Conservation (phyloP, 2,329 filamentous ascomycete species). For the Elsinoe australis region DNA sequence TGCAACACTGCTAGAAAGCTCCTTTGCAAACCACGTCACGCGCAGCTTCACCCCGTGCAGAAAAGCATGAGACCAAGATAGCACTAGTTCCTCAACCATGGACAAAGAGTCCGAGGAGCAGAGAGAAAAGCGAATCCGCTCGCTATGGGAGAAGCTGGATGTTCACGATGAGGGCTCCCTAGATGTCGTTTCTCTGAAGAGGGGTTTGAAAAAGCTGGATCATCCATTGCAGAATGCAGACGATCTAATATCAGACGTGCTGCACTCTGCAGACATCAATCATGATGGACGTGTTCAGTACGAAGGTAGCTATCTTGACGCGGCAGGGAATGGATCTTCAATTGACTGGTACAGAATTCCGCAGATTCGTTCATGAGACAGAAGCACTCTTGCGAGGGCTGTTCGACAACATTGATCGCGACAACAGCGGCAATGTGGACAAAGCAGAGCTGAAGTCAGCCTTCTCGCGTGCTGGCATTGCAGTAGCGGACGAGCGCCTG, state of each 20-base stretch:
- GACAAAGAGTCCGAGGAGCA: slow-evolving; percentile 68
- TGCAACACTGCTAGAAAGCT: not conserved
- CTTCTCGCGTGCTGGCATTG: slow-evolving; percentile 69
- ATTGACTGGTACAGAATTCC: slow-evolving; percentile 72
- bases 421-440: slow-evolving; percentile 78
- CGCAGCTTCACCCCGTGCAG: not conserved
- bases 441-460: slow-evolving; percentile 74
- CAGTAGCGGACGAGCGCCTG: slow-evolving; percentile 68
- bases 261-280: slow-evolving; percentile 76
- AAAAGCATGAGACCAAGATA: slow-evolving; percentile 24
- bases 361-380: slow-evolving; percentile 75
- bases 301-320: too few species aligned
- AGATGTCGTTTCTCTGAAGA: slow-evolving; percentile 75
- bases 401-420: slow-evolving; percentile 78
- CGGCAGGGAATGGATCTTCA: too few species aligned
- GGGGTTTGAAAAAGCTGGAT: slow-evolving; percentile 78
- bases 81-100: slow-evolving; percentile 43
- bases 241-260: slow-evolving; percentile 69
- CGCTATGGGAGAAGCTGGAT: slow-evolving; percentile 78
- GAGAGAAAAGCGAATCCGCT: slow-evolving; percentile 72
- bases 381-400: slow-evolving; percentile 75
- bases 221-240: slow-evolving; percentile 94
- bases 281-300: slow-evolving; percentile 86
- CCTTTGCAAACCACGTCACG: not conserved
- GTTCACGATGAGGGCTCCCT: slow-evolving; percentile 68